Evolutionary conservation across 768 basidiomycete species (phyloP).

Genomic region (Suillus clintonianus): DNA sequence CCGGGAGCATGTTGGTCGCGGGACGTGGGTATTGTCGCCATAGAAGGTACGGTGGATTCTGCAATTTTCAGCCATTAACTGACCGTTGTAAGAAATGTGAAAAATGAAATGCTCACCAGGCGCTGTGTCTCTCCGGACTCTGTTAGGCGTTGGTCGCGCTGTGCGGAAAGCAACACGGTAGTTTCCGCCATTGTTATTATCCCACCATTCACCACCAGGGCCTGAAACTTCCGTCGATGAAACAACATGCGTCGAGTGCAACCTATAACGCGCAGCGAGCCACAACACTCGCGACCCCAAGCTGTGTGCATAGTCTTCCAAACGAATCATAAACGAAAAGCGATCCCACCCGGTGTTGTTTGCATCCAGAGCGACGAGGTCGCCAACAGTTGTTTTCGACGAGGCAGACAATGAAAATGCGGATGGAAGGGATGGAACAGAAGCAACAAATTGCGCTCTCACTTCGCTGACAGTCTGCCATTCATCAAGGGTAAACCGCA

Average conservation of each 20-base stretch:
- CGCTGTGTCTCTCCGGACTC: slow-evolving; percentile 20
- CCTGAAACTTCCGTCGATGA: slow-evolving; percentile 30
- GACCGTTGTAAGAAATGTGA: not conserved
- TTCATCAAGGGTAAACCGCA: slow-evolving; percentile 90
- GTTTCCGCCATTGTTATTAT: slow-evolving; percentile 81
- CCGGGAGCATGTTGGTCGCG: slow-evolving; percentile 18
- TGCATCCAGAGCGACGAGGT: not conserved
- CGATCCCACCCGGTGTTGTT: slow-evolving; percentile 49
- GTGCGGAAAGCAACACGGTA: slow-evolving; percentile 71
- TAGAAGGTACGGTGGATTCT: slow-evolving; percentile 11
- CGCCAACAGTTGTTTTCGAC: not conserved
- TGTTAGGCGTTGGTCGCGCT: not conserved
- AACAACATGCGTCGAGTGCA: slow-evolving; percentile 19
- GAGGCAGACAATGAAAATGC: slow-evolving; percentile 19
- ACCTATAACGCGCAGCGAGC: slow-evolving; percentile 58
- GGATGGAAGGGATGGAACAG: slow-evolving; percentile 40
- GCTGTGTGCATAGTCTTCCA: slow-evolving; percentile 67
- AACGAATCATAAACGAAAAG: slow-evolving; percentile 60
- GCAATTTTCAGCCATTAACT: not conserved
- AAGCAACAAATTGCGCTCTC: slow-evolving; percentile 46
- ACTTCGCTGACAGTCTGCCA: slow-evolving; percentile 96
- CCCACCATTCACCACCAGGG: slow-evolving; percentile 84
- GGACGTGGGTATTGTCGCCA: not conserved
- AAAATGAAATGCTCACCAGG: slow-evolving; percentile 16
- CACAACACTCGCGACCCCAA: slow-evolving; percentile 56